phyloP scores from a whole-genome alignment of 352 stramenopile species.

The Thraustotheca clavata region DNA sequence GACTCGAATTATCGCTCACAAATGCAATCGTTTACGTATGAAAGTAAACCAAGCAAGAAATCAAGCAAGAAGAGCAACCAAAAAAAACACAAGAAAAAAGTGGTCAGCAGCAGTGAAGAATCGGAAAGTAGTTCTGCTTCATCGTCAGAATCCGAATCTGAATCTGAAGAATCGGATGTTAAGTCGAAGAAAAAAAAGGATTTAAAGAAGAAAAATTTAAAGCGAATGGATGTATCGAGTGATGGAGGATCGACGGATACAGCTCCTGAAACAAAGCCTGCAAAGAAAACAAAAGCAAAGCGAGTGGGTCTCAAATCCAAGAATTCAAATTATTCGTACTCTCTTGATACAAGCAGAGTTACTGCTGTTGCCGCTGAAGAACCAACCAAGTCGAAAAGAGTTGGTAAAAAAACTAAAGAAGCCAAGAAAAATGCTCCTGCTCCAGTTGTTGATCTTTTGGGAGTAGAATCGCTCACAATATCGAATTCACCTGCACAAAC shows the following conservation, averaged over 20 bases:
- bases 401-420: slow-evolving; percentile 17
- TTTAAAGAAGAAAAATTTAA: slow-evolving; percentile 1
- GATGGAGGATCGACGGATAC: slow-evolving; percentile 12
- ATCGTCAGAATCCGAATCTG: not conserved
- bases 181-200: slow-evolving; percentile 2
- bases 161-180: not conserved
- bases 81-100: slow-evolving; percentile 17
- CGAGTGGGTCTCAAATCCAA: not conserved
- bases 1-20: slow-evolving; percentile 14
- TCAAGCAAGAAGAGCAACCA: slow-evolving; percentile 8
- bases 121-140: not conserved
- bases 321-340: slow-evolving; percentile 9
- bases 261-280: slow-evolving; percentile 5
- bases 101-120: not conserved
- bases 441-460: slow-evolving; percentile 1
- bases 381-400: not conserved
- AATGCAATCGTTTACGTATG: slow-evolving; percentile 7
- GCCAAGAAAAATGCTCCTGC: not conserved
- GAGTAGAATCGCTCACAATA: slow-evolving; percentile 15
- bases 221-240: not conserved
- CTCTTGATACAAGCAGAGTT: slow-evolving; percentile 8
- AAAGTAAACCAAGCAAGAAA: not conserved
- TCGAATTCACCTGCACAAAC: not conserved
- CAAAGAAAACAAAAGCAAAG: slow-evolving; percentile 10
- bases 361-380: not conserved